Base-by-base conservation (phyloP, 768 basidiomycete species). In the Lenzites betulinus region DNA sequence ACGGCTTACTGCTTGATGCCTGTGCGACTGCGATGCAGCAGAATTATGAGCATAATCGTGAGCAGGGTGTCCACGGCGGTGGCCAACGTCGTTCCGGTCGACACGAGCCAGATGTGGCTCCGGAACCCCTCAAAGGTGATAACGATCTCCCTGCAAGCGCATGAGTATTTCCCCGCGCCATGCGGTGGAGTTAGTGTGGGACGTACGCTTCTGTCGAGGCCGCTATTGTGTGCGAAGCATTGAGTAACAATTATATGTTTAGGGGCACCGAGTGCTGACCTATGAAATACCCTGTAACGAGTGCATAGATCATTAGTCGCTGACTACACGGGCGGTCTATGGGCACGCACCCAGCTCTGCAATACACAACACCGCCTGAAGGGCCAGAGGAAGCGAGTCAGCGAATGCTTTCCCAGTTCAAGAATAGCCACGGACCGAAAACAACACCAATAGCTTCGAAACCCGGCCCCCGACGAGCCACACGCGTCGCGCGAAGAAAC, bases 11-110 rank as follows among this genome's bases (percentile, higher is more conserved):
- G 23, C 28, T 33, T 54, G 26, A 60, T 2, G 5, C 59, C 59
- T 2, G 59, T 60, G 1, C 59, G 59, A 26, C 44, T 60, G 13
- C 43, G 46, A 3, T n/a, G 51, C 7, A 60, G 36, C 13, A 49
- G 7, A 2, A 47, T 1, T 5, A 54, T 60, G 15, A 60, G 59
- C 11, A 23, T 25, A 2, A 13, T n/a, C 0, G 59, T 60, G 26
- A 60, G 46, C 26, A 54, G 12, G 1, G 38, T 41, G 38, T 60
- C 59, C 9, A 46, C 59, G 2, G 36, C 22, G 22, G 47, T 33
- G 12, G 58, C 58, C 33, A 53, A 25, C 1, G 35, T 46, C 7
- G 35, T 28, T 7, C 25, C 25, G 18, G 44, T 28, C 6, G 58
- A 47, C 3, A 59, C 44, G 30, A 59, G 43, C 51, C 58, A 47